Evolutionary conservation across 192 early-diverging fungal species (phyloP).

Genomic region (Blastocladiella britannica): DNA sequence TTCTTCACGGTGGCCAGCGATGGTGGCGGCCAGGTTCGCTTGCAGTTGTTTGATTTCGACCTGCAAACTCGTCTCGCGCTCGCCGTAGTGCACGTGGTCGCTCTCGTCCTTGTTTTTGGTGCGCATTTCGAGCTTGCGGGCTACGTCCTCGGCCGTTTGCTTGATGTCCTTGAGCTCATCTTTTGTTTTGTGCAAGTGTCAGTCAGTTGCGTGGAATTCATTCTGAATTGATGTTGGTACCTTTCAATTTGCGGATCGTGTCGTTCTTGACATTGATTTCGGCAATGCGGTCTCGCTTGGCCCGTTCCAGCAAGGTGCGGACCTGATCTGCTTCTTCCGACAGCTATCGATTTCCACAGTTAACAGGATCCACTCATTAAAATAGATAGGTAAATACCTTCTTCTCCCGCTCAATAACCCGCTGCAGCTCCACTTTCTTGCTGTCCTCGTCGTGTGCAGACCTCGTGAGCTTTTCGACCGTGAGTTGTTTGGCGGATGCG

Average conservation of each 20-base stretch:
- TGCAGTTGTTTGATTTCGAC: slow-evolving; percentile 14
- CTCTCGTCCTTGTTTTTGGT: slow-evolving; percentile 35
- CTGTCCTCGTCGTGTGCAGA: slow-evolving; percentile 6
- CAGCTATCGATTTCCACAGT: slow-evolving; percentile 18
- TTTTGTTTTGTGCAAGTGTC: neutral
- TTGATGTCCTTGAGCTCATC: slow-evolving; percentile 35
- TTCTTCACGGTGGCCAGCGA: slow-evolving; percentile 22
- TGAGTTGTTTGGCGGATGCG: neutral
- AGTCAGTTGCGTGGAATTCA: slow-evolving; percentile 1
- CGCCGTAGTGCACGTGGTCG: slow-evolving; percentile 20
- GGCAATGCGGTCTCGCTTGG: slow-evolving; percentile 12
- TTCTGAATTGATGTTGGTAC: slow-evolving; percentile 6
- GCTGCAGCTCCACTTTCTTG: neutral
- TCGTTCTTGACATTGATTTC: slow-evolving; percentile 35
- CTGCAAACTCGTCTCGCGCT: slow-evolving; percentile 18
- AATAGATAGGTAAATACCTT: too few relatives aligned
- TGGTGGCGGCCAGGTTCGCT: slow-evolving; percentile 9
- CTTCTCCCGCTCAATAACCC: neutral
- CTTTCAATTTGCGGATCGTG: slow-evolving; percentile 29
- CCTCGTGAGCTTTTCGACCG: neutral
- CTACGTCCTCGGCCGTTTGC: slow-evolving; percentile 34
- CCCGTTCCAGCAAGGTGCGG: slow-evolving; percentile 6
- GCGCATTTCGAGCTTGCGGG: slow-evolving; percentile 24
- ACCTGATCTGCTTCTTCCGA: slow-evolving; percentile 28
- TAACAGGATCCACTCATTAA: too few relatives aligned